Evolutionary conservation across 164 flowering plant genomes (phyloP).

Genomic region (Tetracentron sinense): DNA sequence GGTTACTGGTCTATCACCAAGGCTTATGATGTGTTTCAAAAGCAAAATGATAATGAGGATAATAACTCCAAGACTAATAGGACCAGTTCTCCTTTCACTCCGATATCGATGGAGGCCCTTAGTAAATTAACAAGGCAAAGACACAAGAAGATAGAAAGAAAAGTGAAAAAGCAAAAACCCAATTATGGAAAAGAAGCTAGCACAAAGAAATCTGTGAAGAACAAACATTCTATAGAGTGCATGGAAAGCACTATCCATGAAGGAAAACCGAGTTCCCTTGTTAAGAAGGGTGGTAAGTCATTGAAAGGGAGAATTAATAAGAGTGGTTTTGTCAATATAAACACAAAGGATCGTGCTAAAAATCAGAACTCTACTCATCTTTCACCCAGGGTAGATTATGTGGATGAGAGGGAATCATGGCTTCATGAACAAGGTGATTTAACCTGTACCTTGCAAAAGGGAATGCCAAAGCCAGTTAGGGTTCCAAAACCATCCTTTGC

Average conservation of each 20-base stretch:
- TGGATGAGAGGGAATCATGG: slow-evolving; percentile 9
- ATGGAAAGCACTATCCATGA: not conserved
- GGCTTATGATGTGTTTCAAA: slow-evolving; percentile 69
- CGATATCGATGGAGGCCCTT: slow-evolving; percentile 46
- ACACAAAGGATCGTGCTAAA: not conserved
- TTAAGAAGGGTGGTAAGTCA: slow-evolving; percentile 36
- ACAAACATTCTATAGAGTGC: slow-evolving; percentile 11
- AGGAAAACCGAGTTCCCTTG: slow-evolving; percentile 28
- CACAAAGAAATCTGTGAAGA: slow-evolving; percentile 9
- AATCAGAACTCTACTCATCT: slow-evolving; percentile 13
- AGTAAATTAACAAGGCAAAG: slow-evolving; percentile 26
- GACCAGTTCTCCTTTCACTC: slow-evolving; percentile 34
- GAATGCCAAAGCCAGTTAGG: slow-evolving; percentile 15
- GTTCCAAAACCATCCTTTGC: slow-evolving; percentile 24
- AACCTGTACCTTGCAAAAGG: slow-evolving; percentile 1
- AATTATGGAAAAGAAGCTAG: not conserved
- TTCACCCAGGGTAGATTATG: slow-evolving; percentile 14
- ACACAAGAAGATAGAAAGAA: slow-evolving; percentile 17
- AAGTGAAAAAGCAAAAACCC: slow-evolving; percentile 15
- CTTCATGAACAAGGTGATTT: slow-evolving; percentile 3
- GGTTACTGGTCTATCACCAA: slow-evolving; percentile 71
- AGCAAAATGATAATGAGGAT: slow-evolving; percentile 47
- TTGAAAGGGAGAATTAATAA: slow-evolving; percentile 23
- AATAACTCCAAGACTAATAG: slow-evolving; percentile 18
- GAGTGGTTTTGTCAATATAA: slow-evolving; percentile 8